Evolutionary conservation across 2,329 filamentous ascomycete species (phyloP).

Genomic region (Colletotrichum spaethianum): DNA sequence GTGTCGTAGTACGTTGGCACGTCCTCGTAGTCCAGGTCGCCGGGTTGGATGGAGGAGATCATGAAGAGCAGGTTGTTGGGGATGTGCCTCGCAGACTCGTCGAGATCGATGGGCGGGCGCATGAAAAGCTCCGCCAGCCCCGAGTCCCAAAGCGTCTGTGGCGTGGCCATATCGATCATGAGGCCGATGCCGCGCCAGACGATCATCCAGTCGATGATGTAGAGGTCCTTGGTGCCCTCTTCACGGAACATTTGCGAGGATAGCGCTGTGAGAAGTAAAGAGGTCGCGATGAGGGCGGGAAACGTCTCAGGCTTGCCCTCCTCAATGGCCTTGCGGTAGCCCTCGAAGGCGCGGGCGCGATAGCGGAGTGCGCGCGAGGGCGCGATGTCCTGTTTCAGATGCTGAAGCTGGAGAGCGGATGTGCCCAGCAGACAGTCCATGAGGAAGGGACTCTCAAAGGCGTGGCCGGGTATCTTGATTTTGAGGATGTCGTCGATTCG

Average conservation of each 20-base stretch:
- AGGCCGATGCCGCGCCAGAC: slow-evolving; percentile 69
- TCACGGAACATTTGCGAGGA: slow-evolving; percentile 67
- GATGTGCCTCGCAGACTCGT: slow-evolving; percentile 56
- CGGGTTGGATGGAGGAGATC: slow-evolving; percentile 59
- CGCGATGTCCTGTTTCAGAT: slow-evolving; percentile 56
- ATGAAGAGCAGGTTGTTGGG: slow-evolving; percentile 66
- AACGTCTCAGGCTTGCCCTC: slow-evolving; percentile 60
- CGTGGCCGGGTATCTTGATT: slow-evolving; percentile 62
- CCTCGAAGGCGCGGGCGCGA: slow-evolving; percentile 63
- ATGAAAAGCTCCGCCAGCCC: slow-evolving; percentile 64
- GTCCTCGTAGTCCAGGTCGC: slow-evolving; percentile 58
- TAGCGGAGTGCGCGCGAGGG: slow-evolving; percentile 58
- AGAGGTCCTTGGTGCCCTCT: slow-evolving; percentile 59
- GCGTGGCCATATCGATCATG: slow-evolving; percentile 59
- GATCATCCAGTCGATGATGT: slow-evolving; percentile 69
- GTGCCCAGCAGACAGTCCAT: slow-evolving; percentile 69
- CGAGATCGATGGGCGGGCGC: slow-evolving; percentile 63
- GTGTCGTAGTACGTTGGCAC: slow-evolving; percentile 60
- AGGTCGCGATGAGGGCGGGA: slow-evolving; percentile 65
- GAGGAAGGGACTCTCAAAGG: slow-evolving; percentile 67
- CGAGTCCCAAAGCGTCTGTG: slow-evolving; percentile 52
- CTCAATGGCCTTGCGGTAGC: slow-evolving; percentile 67
- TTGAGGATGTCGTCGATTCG: slow-evolving; percentile 60
- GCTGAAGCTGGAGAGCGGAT: slow-evolving; percentile 64
- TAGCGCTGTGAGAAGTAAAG: slow-evolving; percentile 65